Evolutionary conservation across 1,284 basidiomycete species (phyloP), one percentile per base, ranked within the genome.

Genomic region (Boletus sp.): DNA sequence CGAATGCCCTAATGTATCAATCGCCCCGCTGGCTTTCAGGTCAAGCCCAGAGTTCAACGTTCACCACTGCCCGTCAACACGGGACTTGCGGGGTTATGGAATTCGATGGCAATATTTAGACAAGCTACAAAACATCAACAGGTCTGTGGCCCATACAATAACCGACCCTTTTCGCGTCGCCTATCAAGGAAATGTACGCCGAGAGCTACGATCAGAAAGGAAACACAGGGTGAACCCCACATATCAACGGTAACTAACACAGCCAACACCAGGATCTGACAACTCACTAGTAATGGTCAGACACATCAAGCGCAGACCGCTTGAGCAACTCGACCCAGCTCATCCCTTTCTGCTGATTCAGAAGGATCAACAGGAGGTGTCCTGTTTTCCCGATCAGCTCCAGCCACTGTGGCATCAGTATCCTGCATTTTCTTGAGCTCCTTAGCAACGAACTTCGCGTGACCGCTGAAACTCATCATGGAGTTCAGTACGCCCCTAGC

Each of bases 361-460:
- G 51, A 34, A 13, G 50, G 44, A 3, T 52, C 37, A 9, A 43
- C 41, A 1, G 49, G 29, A 12, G 48, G 25, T 29, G 44, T 44
- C 2, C 29, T 20, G 5, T 33, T 17, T 5, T 8, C 48, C 35
- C 22, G 20, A n/a, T 29, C 38, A 20, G 23, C 25, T 20, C 34
- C 42, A 17, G n/a, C 17, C n/a, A 30, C 41, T 13, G 35, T 33
- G 12, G 36, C 23, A 63, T 32, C 70, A 63, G 19, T 32, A 32
- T 58, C 75, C 70, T 38, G 61, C 62, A 83, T 61, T 56, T 73
- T 77, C 49, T 76, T 74, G 25, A 89, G 69, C 71, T 80, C 81
- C 57, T 80, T 79, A 40, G 77, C 72, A 10, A 87, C 81, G 55
- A 88, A 88, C 58, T 81, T 82, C 32, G 74, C 66, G 57, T 89